phyloP scores from a whole-genome alignment of 257 asterid species.

The Oldenlandia corymbosa region DNA sequence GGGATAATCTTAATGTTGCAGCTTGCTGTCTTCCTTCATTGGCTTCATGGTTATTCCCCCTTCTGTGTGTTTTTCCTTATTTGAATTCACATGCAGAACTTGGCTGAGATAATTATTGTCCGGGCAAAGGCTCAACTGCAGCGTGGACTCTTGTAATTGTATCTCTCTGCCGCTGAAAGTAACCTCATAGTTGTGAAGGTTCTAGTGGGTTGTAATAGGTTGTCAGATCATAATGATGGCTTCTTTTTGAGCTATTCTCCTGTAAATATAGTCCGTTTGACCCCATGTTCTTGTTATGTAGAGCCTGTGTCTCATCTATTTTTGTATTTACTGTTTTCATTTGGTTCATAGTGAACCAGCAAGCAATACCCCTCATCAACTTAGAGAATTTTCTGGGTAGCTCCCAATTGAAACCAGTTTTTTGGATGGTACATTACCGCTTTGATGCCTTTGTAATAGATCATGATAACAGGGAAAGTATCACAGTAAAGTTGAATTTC shows the following conservation, averaged over 20 bases:
- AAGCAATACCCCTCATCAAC: constrained; percentile 21
- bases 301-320: constrained; percentile 29
- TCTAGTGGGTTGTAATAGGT: constrained; percentile 21
- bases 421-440: constrained; percentile 21
- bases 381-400: constrained; percentile 21
- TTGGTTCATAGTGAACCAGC: constrained; percentile 26
- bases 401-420: constrained; percentile 10
- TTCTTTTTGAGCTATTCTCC: constrained; percentile 22
- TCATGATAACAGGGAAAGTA: background rate
- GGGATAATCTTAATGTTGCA: no score
- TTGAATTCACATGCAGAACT: constrained; percentile 16
- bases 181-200: constrained; percentile 25
- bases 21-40: background rate
- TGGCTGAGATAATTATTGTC: constrained; percentile 9
- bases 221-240: constrained; percentile 31
- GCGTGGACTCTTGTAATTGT: constrained; percentile 26
- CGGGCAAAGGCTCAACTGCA: constrained; percentile 17
- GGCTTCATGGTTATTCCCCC: background rate
- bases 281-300: constrained; percentile 25
- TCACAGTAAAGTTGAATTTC: background rate
- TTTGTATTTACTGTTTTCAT: constrained; percentile 13
- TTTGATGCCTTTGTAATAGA: constrained; percentile 11
- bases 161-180: constrained; percentile 14
- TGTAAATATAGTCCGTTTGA: constrained; percentile 49
- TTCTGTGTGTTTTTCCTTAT: no score